Conservation (phyloP, 441 rosid genomes). For the Erodium moschatum region DNA sequence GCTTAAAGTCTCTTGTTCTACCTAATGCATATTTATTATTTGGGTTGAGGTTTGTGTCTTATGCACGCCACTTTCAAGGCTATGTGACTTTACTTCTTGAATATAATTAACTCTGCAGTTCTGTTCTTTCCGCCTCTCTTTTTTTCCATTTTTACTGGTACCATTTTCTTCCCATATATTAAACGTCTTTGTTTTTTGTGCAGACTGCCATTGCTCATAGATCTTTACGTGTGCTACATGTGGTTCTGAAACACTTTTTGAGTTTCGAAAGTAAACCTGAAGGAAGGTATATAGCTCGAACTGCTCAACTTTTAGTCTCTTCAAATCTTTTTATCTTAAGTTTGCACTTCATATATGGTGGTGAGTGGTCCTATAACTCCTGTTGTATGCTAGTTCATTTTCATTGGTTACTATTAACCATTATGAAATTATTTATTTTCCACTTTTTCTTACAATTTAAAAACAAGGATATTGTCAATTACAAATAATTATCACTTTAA, state of each 20-base stretch:
- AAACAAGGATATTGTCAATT: neutral
- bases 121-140: neutral
- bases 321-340: neutral
- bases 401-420: neutral
- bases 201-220: slow-evolving; percentile 55
- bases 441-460: neutral
- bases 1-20: neutral
- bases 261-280: slow-evolving; percentile 35
- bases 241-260: slow-evolving; percentile 55
- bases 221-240: slow-evolving; percentile 51
- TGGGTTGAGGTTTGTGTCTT: neutral
- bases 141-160: no score
- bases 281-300: slow-evolving; percentile 42
- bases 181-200: slow-evolving; percentile 19
- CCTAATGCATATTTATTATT: neutral
- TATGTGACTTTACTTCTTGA: neutral
- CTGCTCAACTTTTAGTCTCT: slow-evolving; percentile 11
- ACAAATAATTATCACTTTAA: neutral
- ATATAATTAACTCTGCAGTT: neutral
- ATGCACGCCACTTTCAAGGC: neutral
- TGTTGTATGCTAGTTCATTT: neutral
- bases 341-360: slow-evolving; percentile 4
- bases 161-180: neutral
- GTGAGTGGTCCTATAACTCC: neutral
- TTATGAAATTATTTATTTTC: neutral